A percentile compares a stretch with the other conserved stretches of the same genome.
phyloP scores from a whole-genome alignment of 139 green algal species.

The Pleodorina starrii region DNA sequence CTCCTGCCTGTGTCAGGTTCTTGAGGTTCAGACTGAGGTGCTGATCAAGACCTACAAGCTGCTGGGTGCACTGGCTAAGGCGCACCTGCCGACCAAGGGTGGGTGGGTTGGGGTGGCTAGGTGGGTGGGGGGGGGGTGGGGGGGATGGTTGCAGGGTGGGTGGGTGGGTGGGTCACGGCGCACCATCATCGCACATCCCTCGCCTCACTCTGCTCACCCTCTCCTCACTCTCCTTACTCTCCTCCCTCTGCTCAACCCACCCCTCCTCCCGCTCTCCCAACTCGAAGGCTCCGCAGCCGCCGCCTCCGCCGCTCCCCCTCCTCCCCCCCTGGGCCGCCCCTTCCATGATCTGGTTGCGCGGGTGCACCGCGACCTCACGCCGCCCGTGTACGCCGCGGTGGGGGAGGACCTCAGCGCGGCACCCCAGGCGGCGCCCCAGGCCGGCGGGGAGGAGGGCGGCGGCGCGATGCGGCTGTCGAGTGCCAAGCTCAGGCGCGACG shows the following conservation, averaged over 20 bases:
- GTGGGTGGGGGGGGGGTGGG: neutral
- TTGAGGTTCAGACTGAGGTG: constrained; percentile 13
- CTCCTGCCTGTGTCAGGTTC: constrained; percentile 15
- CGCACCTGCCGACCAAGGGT: constrained; percentile 45
- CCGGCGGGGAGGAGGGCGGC: constrained; percentile 14
- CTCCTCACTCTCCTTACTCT: too few species aligned
- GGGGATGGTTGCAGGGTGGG: too few species aligned
- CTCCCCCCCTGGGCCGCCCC: neutral
- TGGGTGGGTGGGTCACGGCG: too few species aligned
- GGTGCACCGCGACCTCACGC: constrained; percentile 63
- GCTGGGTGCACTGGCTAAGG: constrained; percentile 35
- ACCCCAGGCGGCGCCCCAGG: neutral
- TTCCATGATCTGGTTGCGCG: constrained; percentile 49
- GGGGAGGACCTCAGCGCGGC: constrained; percentile 46
- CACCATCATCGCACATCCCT: neutral
- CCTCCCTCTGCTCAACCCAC: too few species aligned
- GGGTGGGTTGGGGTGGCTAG: neutral
- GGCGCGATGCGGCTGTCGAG: constrained; percentile 27
- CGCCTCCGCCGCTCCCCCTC: neutral
- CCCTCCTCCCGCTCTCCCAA: too few species aligned
- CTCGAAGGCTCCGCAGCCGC: too few species aligned
- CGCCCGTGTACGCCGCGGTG: constrained; percentile 55
- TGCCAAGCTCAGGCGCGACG: constrained; percentile 39
- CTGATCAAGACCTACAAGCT: constrained; percentile 43
- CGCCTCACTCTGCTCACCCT: too few species aligned